phyloP scores from a whole-genome alignment of 106 monocot genomes.

The Iris macrosiphon region DNA sequence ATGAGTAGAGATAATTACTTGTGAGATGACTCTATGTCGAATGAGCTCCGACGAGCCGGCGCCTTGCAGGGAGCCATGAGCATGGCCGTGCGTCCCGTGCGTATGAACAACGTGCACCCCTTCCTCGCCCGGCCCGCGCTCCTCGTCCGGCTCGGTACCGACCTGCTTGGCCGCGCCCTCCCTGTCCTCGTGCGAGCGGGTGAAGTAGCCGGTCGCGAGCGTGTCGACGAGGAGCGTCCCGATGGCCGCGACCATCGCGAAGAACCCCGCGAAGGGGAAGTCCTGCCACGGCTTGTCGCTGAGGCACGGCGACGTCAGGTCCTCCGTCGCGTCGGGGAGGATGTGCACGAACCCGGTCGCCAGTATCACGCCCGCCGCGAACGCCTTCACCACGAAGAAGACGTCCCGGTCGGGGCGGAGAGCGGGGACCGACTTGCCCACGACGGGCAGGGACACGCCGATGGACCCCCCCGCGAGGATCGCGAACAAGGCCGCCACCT shows the following conservation, averaged over 20 bases:
- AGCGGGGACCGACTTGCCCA: neutral
- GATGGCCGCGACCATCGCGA: constrained; percentile 35
- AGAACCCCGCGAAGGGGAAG: constrained; percentile 48
- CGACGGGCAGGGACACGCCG: neutral
- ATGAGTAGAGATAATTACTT: too few species aligned
- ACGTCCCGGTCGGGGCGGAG: constrained; percentile 20
- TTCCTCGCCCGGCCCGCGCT: too few species aligned
- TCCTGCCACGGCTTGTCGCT: constrained; percentile 27
- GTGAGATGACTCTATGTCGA: constrained; percentile 44
- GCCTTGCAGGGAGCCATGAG: constrained; percentile 6
- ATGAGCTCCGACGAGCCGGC: constrained; percentile 8
- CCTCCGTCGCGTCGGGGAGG: constrained; percentile 28
- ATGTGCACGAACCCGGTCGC: constrained; percentile 57
- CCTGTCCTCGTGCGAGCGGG: constrained; percentile 5
- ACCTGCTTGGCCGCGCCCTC: constrained; percentile 1
- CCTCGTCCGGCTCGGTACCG: neutral
- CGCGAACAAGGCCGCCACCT: constrained; percentile 34
- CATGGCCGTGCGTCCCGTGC: constrained; percentile 32
- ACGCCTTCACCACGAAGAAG: constrained; percentile 48
- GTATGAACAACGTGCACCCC: constrained; percentile 27
- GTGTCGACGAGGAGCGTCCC: constrained; percentile 32
- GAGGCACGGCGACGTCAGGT: constrained; percentile 35
- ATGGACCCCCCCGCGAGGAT: constrained; percentile 29
- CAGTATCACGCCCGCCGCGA: constrained; percentile 57
- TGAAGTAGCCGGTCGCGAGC: constrained; percentile 34